Evolutionary conservation across 108 stramenopile genomes (phyloP), one percentile per base, ranked within the genome.

Genomic region (Aurantiochytrium sp.): DNA sequence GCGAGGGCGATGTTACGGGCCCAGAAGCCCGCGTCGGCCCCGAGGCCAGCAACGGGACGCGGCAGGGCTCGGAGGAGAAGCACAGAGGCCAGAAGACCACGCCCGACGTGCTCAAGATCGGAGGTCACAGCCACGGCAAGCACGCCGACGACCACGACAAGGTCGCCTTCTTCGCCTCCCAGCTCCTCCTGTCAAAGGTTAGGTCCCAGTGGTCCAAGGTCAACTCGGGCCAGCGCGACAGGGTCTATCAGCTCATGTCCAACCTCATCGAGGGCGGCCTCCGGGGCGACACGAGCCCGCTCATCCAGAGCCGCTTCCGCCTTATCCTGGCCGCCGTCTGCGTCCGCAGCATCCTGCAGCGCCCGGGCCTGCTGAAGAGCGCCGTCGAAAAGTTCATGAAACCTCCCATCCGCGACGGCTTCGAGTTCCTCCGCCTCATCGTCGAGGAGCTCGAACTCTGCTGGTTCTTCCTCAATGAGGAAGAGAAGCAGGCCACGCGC

Each of bases 371-470:
- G 1, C 27, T 81, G 36, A 41, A 48, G 6, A 41, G 17, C 73
- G 39, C 73, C n/a, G 73, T 81, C 6, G 45, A 81, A 81, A 48
- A 41, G 45, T 81, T 41, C 73, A 48, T 48, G 73, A 41, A 65
- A 48, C 73, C 73, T 6, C 73, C 73, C 36, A 27, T 41, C 39
- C 21, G 39, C n/a, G 73, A 81, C 73, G 73, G 59, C 59, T 81
- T 81, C 45, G 73, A 41, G 73, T 81, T 81, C 24, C 24, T 48
- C 6, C 39, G 45, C 21, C 73, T 81, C 42, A 81, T 81, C 27
- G 73, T 81, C 27, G 73, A 81, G 30, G 73, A 81, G 73, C 73
- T 81, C 39, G 73, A 81, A 2, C 39, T 81, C 30, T 81, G 73
- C 73, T 81, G 73, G 73, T 30, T 65, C 32, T 65, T 65, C 3